phyloP scores from a whole-genome alignment of 768 basidiomycete genomes.

The Termitomyces sp. region DNA sequence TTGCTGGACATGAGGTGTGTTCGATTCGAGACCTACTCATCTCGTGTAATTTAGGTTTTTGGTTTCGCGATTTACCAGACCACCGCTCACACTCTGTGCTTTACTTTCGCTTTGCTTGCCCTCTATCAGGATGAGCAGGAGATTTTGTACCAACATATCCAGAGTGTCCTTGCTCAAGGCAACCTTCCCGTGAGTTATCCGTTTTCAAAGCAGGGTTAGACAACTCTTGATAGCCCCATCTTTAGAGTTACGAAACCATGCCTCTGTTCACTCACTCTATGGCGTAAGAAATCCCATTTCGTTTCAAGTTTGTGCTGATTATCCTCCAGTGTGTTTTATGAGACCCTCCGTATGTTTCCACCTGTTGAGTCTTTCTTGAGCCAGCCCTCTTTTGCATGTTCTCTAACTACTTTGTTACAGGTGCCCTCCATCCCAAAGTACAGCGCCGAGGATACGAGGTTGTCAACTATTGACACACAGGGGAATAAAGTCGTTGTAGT shows the following conservation, averaged over 20 bases:
- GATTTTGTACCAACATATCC: constrained; percentile 36
- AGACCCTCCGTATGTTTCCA: constrained; percentile 46
- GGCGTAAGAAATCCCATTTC: constrained; percentile 25
- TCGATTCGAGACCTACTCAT: neutral
- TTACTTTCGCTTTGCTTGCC: constrained; percentile 38
- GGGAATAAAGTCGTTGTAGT: constrained; percentile 37
- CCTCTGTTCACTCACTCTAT: constrained; percentile 32
- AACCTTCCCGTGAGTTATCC: constrained; percentile 24
- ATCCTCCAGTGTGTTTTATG: constrained; percentile 40
- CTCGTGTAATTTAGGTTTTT: neutral
- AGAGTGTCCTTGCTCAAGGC: constrained; percentile 25
- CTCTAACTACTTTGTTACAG: constrained; percentile 17
- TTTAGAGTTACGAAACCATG: constrained; percentile 39
- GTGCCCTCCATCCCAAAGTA: constrained; percentile 40
- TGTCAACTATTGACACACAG: constrained; percentile 27
- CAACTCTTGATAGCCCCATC: neutral
- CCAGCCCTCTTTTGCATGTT: neutral
- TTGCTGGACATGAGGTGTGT: constrained; percentile 59
- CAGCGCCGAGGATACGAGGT: constrained; percentile 43
- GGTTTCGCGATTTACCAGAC: constrained; percentile 22
- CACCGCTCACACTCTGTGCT: constrained; percentile 35
- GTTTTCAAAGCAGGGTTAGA: neutral
- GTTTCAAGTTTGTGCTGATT: neutral
- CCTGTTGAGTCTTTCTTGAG: constrained; percentile 34
- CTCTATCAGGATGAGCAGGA: constrained; percentile 42